Evolutionary conservation across 1,284 basidiomycete genomes (phyloP).

Genomic region (Butyriboletus appendiculatus): DNA sequence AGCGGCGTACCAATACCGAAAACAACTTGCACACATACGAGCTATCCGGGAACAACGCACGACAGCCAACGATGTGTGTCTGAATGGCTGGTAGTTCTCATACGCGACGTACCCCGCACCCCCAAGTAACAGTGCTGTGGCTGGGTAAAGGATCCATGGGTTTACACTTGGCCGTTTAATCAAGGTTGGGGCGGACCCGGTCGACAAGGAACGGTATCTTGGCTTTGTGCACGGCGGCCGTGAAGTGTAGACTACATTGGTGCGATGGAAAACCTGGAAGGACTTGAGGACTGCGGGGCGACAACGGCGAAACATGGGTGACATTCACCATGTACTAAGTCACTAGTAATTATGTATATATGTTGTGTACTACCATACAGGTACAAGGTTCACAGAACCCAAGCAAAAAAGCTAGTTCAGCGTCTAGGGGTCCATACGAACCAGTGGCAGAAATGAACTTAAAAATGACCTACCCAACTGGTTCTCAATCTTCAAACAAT

Average conservation of each 20-base stretch:
- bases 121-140: slow-evolving; percentile 22
- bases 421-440: neutral
- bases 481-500: slow-evolving; percentile 61
- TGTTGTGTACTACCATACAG: neutral
- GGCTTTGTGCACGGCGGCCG: slow-evolving; percentile 2
- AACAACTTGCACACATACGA: slow-evolving; percentile 38
- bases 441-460: neutral
- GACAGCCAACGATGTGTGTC: slow-evolving; percentile 61
- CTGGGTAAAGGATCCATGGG: slow-evolving; percentile 29
- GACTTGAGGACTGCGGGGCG: slow-evolving; percentile 17
- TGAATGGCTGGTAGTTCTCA: slow-evolving; percentile 61
- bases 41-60: slow-evolving; percentile 77
- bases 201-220: slow-evolving; percentile 15
- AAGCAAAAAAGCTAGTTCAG: neutral
- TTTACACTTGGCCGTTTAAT: slow-evolving; percentile 9
- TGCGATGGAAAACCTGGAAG: slow-evolving; percentile 13
- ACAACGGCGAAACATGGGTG: slow-evolving; percentile 22
- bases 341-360: neutral
- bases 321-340: neutral
- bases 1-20: neutral
- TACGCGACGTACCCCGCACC: slow-evolving; percentile 54
- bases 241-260: slow-evolving; percentile 6
- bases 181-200: neutral
- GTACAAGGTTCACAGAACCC: neutral
- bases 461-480: neutral